A percentile compares a stretch with the other conserved stretches of the same genome.
Conservation (phyloP, 176 grass and related monocot genomes). For the Aegilops speltoides region DNA sequence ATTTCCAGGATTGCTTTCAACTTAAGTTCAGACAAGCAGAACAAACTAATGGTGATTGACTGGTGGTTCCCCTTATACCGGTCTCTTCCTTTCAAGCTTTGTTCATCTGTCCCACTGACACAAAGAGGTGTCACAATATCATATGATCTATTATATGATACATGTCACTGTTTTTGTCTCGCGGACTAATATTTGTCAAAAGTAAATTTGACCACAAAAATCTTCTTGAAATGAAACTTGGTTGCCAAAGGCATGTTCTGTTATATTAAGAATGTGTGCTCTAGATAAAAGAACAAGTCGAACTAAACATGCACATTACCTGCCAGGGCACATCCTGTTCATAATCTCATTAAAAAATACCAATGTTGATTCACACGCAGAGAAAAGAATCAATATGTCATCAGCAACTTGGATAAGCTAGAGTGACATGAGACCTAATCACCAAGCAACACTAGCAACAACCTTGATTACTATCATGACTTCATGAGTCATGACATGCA, state of each 20-base stretch:
- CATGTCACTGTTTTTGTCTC: background rate
- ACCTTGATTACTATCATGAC: constrained; percentile 47
- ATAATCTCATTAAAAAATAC: constrained; percentile 1
- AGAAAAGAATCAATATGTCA: constrained; percentile 29
- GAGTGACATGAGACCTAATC: constrained; percentile 51
- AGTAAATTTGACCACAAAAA: constrained; percentile 24
- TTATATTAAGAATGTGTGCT: constrained; percentile 8
- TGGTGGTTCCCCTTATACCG: constrained; percentile 28
- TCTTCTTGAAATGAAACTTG: constrained; percentile 22
- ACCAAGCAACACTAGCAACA: constrained; percentile 53
- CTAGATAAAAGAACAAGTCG: constrained; percentile 21
- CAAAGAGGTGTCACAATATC: background rate
- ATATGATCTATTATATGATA: constrained; percentile 5
- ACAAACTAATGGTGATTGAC: constrained; percentile 48
- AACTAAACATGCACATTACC: constrained; percentile 38
- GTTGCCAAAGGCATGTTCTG: constrained; percentile 15
- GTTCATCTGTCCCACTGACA: constrained; percentile 19
- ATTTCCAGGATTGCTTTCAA: constrained; percentile 51
- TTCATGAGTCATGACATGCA: constrained; percentile 45
- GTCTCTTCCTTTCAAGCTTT: constrained; percentile 38
- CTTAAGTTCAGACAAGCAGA: constrained; percentile 55
- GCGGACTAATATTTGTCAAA: constrained; percentile 1
- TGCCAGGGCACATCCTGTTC: constrained; percentile 23
- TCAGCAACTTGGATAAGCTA: constrained; percentile 48
- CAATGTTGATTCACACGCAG: constrained; percentile 24